These are phyloP conservation scores for Gardenia jasminoides DNA, from an alignment of 257 asterid species.

Conservation along the genomic window DNA sequence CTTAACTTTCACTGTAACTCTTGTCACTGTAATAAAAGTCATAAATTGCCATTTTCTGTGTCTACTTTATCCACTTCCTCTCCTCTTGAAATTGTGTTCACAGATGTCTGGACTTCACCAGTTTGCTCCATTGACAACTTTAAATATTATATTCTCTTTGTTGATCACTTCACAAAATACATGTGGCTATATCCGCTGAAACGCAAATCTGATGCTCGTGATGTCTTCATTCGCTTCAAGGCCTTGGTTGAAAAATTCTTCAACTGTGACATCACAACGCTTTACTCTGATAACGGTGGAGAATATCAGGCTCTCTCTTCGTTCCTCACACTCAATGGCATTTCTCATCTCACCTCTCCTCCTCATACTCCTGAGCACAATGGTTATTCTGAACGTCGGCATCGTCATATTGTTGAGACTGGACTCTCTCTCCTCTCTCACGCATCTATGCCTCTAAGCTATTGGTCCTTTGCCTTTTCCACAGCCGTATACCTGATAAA, in stretches of 20 bases:
- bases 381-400: neutral
- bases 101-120: neutral
- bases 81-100: neutral
- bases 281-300: neutral
- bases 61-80: neutral
- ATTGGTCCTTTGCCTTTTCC: neutral
- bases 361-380: conserved; percentile 8
- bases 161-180: neutral
- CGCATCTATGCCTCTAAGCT: neutral
- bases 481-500: neutral
- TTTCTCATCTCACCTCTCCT: neutral
- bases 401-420: neutral
- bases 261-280: neutral
- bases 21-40: neutral
- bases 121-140: neutral
- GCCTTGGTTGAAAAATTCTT: neutral
- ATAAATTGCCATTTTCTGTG: neutral
- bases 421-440: neutral
- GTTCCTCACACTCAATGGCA: neutral
- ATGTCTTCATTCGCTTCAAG: neutral
- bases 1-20: neutral
- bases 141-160: neutral
- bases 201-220: neutral
- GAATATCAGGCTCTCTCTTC: neutral
- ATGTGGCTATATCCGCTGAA: neutral